Percentiles rank a stretch among this genome's conserved stretches.
These are phyloP conservation scores for Leccinum aurantiacum DNA, from an alignment of 768 basidiomycete species.

Conservation along the genomic window DNA sequence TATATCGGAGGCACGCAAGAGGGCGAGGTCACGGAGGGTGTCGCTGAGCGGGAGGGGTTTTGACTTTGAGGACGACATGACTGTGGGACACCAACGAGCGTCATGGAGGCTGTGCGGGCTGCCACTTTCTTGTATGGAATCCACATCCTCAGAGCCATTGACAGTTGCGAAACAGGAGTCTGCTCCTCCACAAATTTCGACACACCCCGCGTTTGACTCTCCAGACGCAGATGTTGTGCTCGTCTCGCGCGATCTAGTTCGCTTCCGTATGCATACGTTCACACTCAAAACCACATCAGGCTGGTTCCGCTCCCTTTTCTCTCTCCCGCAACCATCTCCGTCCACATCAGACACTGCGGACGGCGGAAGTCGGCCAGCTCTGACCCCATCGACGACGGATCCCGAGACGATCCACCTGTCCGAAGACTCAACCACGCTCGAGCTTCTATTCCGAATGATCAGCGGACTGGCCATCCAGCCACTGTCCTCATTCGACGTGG, in stretches of 20 bases:
- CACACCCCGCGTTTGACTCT: conserved; percentile 53
- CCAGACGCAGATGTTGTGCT: conserved; percentile 57
- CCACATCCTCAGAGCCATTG: conserved; percentile 11
- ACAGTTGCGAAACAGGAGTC: not conserved
- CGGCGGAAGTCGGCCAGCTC: conserved; percentile 1
- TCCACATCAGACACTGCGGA: not conserved
- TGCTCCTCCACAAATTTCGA: conserved; percentile 5
- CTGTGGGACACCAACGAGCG: not conserved
- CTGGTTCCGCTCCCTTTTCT: conserved; percentile 57
- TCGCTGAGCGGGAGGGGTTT: conserved; percentile 53
- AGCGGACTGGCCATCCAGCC: conserved; percentile 55
- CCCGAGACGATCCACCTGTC: conserved; percentile 51
- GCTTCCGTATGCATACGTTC: conserved; percentile 51
- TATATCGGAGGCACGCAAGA: conserved; percentile 60
- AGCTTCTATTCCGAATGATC: conserved; percentile 58
- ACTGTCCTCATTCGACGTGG: conserved; percentile 49
- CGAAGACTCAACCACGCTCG: conserved; percentile 55
- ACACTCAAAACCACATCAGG: conserved; percentile 61
- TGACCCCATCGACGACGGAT: conserved; percentile 11
- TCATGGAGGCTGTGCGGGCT: not conserved
- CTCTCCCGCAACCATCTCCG: conserved; percentile 44
- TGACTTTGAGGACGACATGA: conserved; percentile 33
- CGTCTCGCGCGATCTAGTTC: conserved; percentile 36
- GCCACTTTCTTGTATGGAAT: conserved; percentile 8
- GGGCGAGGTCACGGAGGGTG: conserved; percentile 69